phyloP scores from a whole-genome alignment of 202 grass and related monocot species.

The Carex arenaria region DNA sequence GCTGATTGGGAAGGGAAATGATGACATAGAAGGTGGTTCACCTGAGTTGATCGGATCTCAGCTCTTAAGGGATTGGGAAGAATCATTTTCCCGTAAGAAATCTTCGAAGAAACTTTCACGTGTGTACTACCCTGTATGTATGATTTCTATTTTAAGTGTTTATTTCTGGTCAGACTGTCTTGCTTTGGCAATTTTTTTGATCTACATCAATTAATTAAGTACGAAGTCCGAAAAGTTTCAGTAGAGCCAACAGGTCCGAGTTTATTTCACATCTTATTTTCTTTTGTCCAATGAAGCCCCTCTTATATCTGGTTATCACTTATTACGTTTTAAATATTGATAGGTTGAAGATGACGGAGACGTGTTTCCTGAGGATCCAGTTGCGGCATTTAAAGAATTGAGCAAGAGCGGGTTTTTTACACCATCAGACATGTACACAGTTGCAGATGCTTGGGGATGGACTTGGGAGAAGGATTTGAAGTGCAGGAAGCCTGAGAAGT shows the following conservation, averaged over 20 bases:
- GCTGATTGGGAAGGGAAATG: slow-evolving; percentile 47
- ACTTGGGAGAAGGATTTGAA: slow-evolving; percentile 90
- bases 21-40: slow-evolving; percentile 47
- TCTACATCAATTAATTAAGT: not conserved
- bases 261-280: not conserved
- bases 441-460: slow-evolving; percentile 94
- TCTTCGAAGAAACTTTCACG: slow-evolving; percentile 11
- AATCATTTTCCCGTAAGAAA: slow-evolving; percentile 60
- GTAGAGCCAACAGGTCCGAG: not conserved
- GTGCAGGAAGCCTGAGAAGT: slow-evolving; percentile 76
- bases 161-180: not conserved
- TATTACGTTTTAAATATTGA: slow-evolving; percentile 11
- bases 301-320: not conserved
- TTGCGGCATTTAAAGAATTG: slow-evolving; percentile 92
- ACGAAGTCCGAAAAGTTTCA: not conserved
- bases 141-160: slow-evolving; percentile 6
- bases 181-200: not conserved
- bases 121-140: slow-evolving; percentile 4
- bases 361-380: slow-evolving; percentile 80
- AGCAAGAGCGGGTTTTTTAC: slow-evolving; percentile 63
- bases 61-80: slow-evolving; percentile 82
- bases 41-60: slow-evolving; percentile 85
- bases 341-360: slow-evolving; percentile 90
- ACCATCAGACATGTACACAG: slow-evolving; percentile 83
- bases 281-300: not conserved